phyloP scores from a whole-genome alignment of 2,329 filamentous ascomycete species.

The Ciborinia camelliae region DNA sequence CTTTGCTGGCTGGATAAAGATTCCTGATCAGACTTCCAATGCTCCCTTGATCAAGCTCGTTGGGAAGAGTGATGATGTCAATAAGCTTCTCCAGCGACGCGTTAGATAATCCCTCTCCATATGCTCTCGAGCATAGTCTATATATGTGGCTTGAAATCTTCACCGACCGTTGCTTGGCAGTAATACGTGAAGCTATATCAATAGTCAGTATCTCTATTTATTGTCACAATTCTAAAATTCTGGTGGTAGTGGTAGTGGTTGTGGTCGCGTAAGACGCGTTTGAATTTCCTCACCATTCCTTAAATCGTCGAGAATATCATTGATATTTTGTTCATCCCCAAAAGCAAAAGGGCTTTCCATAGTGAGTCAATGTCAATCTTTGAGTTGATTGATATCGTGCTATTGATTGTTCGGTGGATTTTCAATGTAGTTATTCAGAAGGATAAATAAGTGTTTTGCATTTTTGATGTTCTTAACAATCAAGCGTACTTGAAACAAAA shows the following conservation, averaged over 20 bases:
- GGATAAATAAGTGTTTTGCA: not conserved
- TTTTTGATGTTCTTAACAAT: slow-evolving; percentile 6
- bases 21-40: slow-evolving; percentile 66
- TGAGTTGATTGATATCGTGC: not conserved
- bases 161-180: slow-evolving; percentile 62
- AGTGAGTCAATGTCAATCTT: not conserved
- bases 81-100: slow-evolving; percentile 60
- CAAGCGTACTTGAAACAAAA: too few relatives aligned
- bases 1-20: slow-evolving; percentile 66
- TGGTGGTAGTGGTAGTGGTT: not conserved
- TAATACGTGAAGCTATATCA: slow-evolving; percentile 52
- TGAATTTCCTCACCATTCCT: slow-evolving; percentile 30
- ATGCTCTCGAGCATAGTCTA: slow-evolving; percentile 58
- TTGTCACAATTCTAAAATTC: not conserved
- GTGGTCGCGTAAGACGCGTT: slow-evolving; percentile 21
- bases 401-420: not conserved
- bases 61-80: slow-evolving; percentile 62
- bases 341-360: slow-evolving; percentile 3
- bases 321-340: slow-evolving; percentile 12
- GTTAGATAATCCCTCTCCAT: slow-evolving; percentile 64
- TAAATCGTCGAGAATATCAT: slow-evolving; percentile 31
- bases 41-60: slow-evolving; percentile 72
- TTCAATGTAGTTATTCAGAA: not conserved
- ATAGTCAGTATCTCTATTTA: slow-evolving; percentile 19
- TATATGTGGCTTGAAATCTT: slow-evolving; percentile 64